phyloP scores from a whole-genome alignment of 305 asterid genomes.

The Plantago coronopus region DNA sequence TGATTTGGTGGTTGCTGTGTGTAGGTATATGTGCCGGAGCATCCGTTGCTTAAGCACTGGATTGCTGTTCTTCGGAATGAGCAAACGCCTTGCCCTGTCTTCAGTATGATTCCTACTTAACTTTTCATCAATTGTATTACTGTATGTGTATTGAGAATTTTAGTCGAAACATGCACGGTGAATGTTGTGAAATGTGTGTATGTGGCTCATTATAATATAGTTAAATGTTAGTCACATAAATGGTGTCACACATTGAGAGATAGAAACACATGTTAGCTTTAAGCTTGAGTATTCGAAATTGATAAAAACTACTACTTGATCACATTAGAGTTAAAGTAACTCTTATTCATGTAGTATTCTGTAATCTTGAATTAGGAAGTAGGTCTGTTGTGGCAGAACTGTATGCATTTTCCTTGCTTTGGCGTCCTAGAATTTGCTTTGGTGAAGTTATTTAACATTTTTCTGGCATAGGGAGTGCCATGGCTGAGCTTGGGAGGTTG shows the following conservation, averaged over 20 bases:
- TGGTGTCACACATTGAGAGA: no score
- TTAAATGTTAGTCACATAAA: no score
- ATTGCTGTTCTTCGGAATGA: constrained; percentile 88
- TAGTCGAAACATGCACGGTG: background rate
- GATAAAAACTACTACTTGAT: no score
- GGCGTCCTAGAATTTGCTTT: background rate
- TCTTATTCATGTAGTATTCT: no score
- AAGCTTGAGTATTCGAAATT: no score
- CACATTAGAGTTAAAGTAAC: no score
- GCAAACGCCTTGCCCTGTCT: constrained; percentile 69
- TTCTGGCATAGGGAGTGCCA: constrained; percentile 56
- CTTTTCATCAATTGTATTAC: background rate
- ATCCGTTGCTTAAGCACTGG: constrained; percentile 96
- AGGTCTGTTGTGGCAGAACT: no score
- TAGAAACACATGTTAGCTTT: no score
- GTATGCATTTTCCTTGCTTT: background rate
- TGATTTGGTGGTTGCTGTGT: constrained; percentile 9
- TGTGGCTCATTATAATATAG: no score
- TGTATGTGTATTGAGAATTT: background rate
- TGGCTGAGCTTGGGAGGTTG: constrained; percentile 98
- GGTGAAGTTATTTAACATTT: background rate
- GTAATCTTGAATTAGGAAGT: no score
- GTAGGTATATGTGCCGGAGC: constrained; percentile 93
- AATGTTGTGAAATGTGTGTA: background rate
- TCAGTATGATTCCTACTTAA: constrained; percentile 27